Percentiles rank a stretch among this genome's conserved stretches.
Evolutionary conservation across 257 asterid species (phyloP).

Genomic region (Nicotiana tabacum): DNA sequence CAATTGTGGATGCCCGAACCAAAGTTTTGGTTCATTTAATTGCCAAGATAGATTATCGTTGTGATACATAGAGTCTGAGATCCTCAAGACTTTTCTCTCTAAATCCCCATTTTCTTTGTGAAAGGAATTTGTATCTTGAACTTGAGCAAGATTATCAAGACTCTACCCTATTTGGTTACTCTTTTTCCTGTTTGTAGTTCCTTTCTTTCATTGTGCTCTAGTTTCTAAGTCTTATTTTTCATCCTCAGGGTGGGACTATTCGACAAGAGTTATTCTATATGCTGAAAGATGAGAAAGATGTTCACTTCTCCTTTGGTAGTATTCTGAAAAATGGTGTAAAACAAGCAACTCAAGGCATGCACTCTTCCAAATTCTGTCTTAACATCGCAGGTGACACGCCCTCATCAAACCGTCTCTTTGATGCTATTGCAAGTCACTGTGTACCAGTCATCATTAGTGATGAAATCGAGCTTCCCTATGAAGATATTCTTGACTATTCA

Average conservation of each 20-base stretch:
- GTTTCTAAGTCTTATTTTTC: background rate
- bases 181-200: background rate
- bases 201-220: background rate
- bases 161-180: background rate
- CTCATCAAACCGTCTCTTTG: constrained; percentile 79
- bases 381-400: constrained; percentile 86
- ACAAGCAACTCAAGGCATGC: constrained; percentile 62
- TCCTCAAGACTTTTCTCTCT: background rate
- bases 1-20: background rate
- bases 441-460: constrained; percentile 76
- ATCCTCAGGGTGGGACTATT: constrained; percentile 58
- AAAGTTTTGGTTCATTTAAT: background rate
- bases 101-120: background rate
- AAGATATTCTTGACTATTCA: constrained; percentile 61
- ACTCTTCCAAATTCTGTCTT: constrained; percentile 68
- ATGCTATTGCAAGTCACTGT: constrained; percentile 76
- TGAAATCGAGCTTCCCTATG: constrained; percentile 73
- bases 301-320: constrained; percentile 68
- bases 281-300: constrained; percentile 63
- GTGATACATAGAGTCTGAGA: background rate
- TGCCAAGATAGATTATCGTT: background rate
- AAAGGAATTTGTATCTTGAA: background rate
- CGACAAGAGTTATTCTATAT: constrained; percentile 61
- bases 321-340: constrained; percentile 48
- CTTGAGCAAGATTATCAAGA: background rate